A percentile compares a stretch with the other conserved stretches of the same genome.
phyloP scores from a whole-genome alignment of 139 green algal genomes.

The Picochlorum sp. region DNA sequence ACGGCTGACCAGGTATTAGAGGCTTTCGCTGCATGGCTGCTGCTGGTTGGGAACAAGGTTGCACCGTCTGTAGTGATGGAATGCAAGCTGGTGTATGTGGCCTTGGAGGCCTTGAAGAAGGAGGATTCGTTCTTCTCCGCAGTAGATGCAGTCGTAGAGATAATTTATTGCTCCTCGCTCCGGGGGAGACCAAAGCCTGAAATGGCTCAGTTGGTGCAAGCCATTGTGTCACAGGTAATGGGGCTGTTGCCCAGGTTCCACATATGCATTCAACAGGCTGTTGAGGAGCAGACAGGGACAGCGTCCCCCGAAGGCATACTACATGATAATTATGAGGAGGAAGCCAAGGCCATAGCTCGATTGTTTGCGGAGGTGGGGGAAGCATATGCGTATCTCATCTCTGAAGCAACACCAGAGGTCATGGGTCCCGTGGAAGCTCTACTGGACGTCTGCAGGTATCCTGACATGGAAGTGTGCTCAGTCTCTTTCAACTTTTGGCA shows the following conservation, averaged over 20 bases:
- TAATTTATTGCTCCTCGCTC: constrained; percentile 32
- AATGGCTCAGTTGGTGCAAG: constrained; percentile 59
- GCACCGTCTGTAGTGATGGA: not conserved
- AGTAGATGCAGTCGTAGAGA: constrained; percentile 61
- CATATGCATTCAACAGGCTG: constrained; percentile 30
- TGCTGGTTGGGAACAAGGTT: constrained; percentile 35
- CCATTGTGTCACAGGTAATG: constrained; percentile 72
- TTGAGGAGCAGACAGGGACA: constrained; percentile 20
- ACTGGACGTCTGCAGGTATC: constrained; percentile 73
- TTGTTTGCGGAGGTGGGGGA: constrained; percentile 89
- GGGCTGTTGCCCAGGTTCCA: constrained; percentile 60
- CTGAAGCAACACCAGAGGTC: constrained; percentile 19
- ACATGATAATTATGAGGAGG: constrained; percentile 69
- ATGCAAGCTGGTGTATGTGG: constrained; percentile 44
- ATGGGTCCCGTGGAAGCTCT: constrained; percentile 70
- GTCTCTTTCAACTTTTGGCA: constrained; percentile 93
- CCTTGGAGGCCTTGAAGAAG: constrained; percentile 52
- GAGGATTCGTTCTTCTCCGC: constrained; percentile 59
- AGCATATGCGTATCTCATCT: constrained; percentile 70
- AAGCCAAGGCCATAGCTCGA: constrained; percentile 78
- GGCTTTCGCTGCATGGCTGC: constrained; percentile 72
- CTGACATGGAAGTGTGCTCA: constrained; percentile 60
- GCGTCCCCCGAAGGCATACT: not conserved
- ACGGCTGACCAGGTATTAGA: constrained; percentile 40
- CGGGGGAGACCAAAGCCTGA: constrained; percentile 22